Evolutionary conservation across 768 basidiomycete genomes (phyloP), one percentile per base, ranked within the genome.

Genomic region (Pilatotrama ljubarskyi): DNA sequence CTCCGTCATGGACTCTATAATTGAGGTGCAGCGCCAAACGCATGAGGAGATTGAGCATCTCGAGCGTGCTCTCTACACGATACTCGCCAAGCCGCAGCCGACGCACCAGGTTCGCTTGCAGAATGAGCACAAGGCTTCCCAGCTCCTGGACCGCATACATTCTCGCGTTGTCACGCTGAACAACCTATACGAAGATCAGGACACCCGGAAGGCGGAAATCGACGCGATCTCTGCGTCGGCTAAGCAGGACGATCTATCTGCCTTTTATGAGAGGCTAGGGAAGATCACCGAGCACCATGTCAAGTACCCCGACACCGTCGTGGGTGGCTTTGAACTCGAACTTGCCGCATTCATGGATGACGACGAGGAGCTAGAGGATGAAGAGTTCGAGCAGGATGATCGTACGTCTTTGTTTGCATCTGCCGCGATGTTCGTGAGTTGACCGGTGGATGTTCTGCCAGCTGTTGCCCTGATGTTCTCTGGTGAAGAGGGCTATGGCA

Each of bases 11-110:
- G 94, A 98, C 82, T 95, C 93, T 46, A 79, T 93, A 68, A 80
- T 98, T 71, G 96, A 99, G 76, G 77, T 91, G n/a, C 91, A 96
- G 70, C 87, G 96, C 52, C 94, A 95, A 68, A 91, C 89, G 13
- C 96, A 98, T 76, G 95, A 98, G 76, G 95, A 98, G 73, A 82
- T 94, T 24, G 96, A 99, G 76, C 87, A 91, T 52, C 91, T 93
- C 66, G 91, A 98, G 72, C 82, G 86, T 48, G 93, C 90, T 10
- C 82, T 98, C 17, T 92, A 93, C 57, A 87, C 87, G 3, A 79
- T 97, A 15, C 82, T 98, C 29, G 88, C 92, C 14, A 80, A 88
- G 62, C 83, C 80, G 51, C 77, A 81, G 62, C 68, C 81, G 2
- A 78, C 82, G 6, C 90, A 91, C 67, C 87, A 91, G 68, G 71